Conservation (phyloP, 2,329 filamentous ascomycete species). For the Ceratocystis cubensis region DNA sequence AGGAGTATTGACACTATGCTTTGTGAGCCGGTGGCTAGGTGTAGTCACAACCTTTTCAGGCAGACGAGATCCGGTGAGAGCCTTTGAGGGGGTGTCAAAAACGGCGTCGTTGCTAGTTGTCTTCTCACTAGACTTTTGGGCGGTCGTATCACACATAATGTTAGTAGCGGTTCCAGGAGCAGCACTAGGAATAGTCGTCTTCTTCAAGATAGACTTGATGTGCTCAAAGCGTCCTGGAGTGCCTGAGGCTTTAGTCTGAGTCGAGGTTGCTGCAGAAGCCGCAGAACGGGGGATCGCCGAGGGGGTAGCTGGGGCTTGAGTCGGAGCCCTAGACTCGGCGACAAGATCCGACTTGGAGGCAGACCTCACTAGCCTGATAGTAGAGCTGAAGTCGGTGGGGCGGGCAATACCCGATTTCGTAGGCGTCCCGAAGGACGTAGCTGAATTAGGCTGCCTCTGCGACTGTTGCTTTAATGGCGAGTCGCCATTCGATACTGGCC, state of each 20-base stretch:
- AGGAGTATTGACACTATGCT: conserved; percentile 70
- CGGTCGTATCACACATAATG: no score
- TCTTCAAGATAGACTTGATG: conserved; percentile 46
- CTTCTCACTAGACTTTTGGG: conserved; percentile 27
- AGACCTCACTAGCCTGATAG: conserved; percentile 30
- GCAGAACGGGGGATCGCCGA: not conserved
- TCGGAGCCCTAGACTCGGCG: not conserved
- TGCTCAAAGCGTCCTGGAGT: conserved; percentile 42
- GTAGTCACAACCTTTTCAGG: conserved; percentile 42
- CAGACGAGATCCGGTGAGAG: conserved; percentile 31
- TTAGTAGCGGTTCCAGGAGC: not conserved
- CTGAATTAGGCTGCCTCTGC: conserved; percentile 12
- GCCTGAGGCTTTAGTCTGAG: conserved; percentile 25
- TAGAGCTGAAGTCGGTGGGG: conserved; percentile 42
- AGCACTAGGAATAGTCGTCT: conserved; percentile 26
- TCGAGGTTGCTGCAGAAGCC: conserved; percentile 26
- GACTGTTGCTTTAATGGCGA: conserved; percentile 15
- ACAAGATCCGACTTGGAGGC: conserved; percentile 35
- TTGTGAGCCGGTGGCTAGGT: conserved; percentile 52
- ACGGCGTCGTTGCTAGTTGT: conserved; percentile 37
- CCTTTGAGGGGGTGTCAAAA: conserved; percentile 21
- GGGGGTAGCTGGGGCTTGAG: not conserved
- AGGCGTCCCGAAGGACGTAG: conserved; percentile 27
- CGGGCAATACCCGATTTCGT: conserved; percentile 52
- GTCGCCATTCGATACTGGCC: conserved; percentile 33